These are phyloP conservation scores for Tetradesmus lagerheimii DNA, from an alignment of 139 green algal genomes.

Conservation along the genomic window DNA sequence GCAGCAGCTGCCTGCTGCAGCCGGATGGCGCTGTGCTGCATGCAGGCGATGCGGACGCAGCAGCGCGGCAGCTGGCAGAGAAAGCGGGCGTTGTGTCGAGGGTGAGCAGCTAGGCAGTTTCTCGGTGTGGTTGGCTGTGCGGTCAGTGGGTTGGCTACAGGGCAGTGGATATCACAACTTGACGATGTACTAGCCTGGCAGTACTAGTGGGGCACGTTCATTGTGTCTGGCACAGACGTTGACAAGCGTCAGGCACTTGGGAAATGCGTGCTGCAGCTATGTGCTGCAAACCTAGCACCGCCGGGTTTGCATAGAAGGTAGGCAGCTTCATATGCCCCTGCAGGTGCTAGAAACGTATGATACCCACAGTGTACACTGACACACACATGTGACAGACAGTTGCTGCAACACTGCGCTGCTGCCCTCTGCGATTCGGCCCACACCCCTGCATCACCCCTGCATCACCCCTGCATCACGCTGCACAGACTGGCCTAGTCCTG, in stretches of 20 bases:
- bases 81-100: conserved; percentile 46
- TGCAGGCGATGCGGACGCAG: neutral
- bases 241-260: no score
- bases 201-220: no score
- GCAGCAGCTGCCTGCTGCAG: conserved; percentile 39
- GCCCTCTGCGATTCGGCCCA: neutral
- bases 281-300: no score
- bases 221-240: no score
- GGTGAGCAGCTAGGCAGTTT: conserved; percentile 43
- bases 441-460: no score
- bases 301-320: no score
- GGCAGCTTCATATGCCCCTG: no score
- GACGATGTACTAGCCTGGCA: neutral
- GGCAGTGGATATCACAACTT: neutral
- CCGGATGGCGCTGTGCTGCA: conserved; percentile 53
- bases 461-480: neutral
- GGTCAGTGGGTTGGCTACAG: neutral
- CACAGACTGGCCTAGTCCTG: conserved; percentile 25
- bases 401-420: neutral
- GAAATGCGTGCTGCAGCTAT: no score
- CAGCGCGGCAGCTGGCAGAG: conserved; percentile 29
- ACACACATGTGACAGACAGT: no score
- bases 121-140: no score
- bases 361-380: no score
- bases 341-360: no score